Base-by-base conservation (phyloP, 2,329 filamentous ascomycete genomes). In the Fusarium sp. region DNA sequence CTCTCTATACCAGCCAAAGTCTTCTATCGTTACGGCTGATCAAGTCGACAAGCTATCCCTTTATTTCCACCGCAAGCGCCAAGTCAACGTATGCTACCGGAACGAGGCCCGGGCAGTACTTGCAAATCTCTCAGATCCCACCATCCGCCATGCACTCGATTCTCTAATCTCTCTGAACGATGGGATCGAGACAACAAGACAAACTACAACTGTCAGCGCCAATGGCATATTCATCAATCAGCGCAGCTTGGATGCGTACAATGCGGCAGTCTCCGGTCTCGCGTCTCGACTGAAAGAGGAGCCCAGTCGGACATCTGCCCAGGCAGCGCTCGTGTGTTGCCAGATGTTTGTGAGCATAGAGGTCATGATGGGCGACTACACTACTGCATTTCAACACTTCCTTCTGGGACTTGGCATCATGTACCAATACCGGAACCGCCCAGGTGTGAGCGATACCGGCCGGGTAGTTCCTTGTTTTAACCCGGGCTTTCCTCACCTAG, bases 331-430 rank as follows among this genome's bases (percentile, higher is more conserved):
- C 31, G 44, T 66, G 17, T 66, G 64, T 49, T 66, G 64, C 11
- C 58, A 66, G 49, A 62, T 66, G 64, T 66, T 66, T 36, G 31
- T 66, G 10, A 66, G 64, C 58, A 66, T 66, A 24, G 64, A 66
- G 38, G 33, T 62, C 12, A 51, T 35, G 16, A 51, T 66, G 12
- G 57, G 38, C 16, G 58, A 66, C 49, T 66, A 42, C 20, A 38
- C 29, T 10, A 56, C 57, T 17, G 58, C 64, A 35, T 36, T 55
- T 11, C 64, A 62, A 29, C 64, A 66, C 31, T 53, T 66, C 22
- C 35, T 62, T 7, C 46, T 51, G 2, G 64, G 64, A 5, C 58
- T 66, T 17, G 58, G 64, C 36, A 66, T 66, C 17, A 62, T 66
- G 64, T 31, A 66, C 29, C 57, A 66, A 56, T 57, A 44, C 14